A percentile compares a stretch with the other conserved stretches of the same genome.
Evolutionary conservation across 768 basidiomycete species (phyloP).

Genomic region (Boletus rubropictus): DNA sequence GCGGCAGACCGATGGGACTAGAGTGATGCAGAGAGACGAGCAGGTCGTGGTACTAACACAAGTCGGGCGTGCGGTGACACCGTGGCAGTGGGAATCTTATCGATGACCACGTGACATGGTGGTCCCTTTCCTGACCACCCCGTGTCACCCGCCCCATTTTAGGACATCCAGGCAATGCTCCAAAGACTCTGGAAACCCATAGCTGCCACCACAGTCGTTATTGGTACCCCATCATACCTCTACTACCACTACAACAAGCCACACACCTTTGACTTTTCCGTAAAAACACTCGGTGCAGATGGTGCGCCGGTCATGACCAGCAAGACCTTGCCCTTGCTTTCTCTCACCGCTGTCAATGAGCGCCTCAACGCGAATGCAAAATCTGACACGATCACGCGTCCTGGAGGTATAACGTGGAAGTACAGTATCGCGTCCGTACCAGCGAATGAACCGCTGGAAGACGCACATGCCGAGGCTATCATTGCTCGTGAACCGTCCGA

Average conservation of each 20-base stretch:
- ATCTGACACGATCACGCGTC: conserved; percentile 41
- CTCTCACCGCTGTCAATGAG: conserved; percentile 49
- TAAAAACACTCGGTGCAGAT: conserved; percentile 49
- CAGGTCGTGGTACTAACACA: conserved; percentile 26
- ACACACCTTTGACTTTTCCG: conserved; percentile 54
- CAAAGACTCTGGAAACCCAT: conserved; percentile 65
- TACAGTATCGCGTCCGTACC: conserved; percentile 74
- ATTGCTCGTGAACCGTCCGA: conserved; percentile 59
- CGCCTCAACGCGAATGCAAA: conserved; percentile 53
- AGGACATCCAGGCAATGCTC: conserved; percentile 44
- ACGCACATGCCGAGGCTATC: conserved; percentile 70
- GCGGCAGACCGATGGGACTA: background rate
- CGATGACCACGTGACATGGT: conserved; percentile 20
- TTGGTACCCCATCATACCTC: conserved; percentile 55
- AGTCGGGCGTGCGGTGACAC: conserved; percentile 12
- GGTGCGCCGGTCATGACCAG: conserved; percentile 54
- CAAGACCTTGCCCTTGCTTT: conserved; percentile 49
- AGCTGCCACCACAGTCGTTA: conserved; percentile 45
- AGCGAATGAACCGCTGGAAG: conserved; percentile 90
- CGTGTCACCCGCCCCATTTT: background rate
- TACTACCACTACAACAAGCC: conserved; percentile 45
- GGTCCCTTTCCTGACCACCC: background rate
- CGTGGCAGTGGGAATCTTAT: conserved; percentile 27
- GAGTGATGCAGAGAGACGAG: conserved; percentile 5
- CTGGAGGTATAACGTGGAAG: conserved; percentile 60